Percentiles rank a stretch among this genome's conserved stretches.
phyloP scores from a whole-genome alignment of 371 early-diverging fungal genomes.

The Dichotomocladium elegans region DNA sequence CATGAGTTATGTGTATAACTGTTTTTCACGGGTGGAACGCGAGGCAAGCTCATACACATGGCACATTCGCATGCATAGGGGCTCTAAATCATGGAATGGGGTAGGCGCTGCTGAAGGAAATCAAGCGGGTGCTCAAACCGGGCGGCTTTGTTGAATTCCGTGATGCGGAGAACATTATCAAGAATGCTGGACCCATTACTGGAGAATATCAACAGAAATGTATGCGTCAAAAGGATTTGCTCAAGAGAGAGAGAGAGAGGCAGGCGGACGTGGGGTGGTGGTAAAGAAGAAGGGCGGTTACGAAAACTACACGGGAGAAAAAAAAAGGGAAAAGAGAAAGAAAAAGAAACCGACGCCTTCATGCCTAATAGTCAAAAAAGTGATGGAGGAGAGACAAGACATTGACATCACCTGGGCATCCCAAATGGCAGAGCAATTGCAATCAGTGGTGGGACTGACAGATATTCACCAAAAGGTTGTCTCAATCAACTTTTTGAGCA shows the following conservation, averaged over 20 bases:
- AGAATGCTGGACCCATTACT: slow-evolving; percentile 41
- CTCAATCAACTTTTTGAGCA: slow-evolving; percentile 11
- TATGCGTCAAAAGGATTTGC: no score
- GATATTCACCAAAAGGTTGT: slow-evolving; percentile 29
- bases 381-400: slow-evolving; percentile 13
- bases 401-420: slow-evolving; percentile 25
- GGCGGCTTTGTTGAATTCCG: slow-evolving; percentile 55
- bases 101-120: slow-evolving; percentile 3
- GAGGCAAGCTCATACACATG: slow-evolving; percentile 20
- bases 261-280: no score
- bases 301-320: no score
- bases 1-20: slow-evolving; percentile 39
- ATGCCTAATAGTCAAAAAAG: slow-evolving; percentile 7
- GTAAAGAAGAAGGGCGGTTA: no score
- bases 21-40: slow-evolving; percentile 33
- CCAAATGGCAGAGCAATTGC: slow-evolving; percentile 15
- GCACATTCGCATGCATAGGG: no score
- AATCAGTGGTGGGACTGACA: slow-evolving; percentile 15
- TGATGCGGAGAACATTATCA: slow-evolving; percentile 45
- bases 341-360: no score
- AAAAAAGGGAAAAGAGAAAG: no score
- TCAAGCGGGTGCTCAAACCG: slow-evolving; percentile 47
- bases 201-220: slow-evolving; percentile 14
- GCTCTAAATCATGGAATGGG: neutral
- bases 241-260: no score